Base-by-base conservation (phyloP, 805 yeast genomes). In the Kluyveromyces siamensis region DNA sequence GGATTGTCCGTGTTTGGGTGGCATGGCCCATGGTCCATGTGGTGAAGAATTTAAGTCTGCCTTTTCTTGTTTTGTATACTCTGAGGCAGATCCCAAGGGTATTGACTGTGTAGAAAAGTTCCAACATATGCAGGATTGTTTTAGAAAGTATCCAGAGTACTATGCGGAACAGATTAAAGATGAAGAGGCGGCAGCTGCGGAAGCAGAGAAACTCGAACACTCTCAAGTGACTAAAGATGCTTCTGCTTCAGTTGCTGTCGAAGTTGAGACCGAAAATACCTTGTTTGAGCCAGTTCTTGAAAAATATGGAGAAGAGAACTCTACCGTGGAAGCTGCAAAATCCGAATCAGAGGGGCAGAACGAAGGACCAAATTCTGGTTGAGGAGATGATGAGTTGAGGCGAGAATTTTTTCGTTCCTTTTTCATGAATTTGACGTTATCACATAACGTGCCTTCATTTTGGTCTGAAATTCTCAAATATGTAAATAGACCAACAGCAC, bases 1-100 rank as follows among this genome's bases (percentile, higher is more conserved):
- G 99, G 98, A 93, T 64, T 93, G 99, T 68, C 98, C 99, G n/a
- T 91, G 98, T 69, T 74, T 93, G 45, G 99, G 98, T 35, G 99
- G 99, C 40, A 88, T 93, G 97, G 98, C 99, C 33, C 76, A 90
- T 55, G 99, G 99, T 0, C 98, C 99, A 48, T 93, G 99, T 72
- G 99, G 99, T 50, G 90, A 83, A 59, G 96, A 89, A 70, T 88
- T 88, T 74, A 88, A 87, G 71, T 88, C 79, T 47, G 98, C 99
- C 0, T 93, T 93, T 67, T 76, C 95, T 9, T 93, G 99, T 67
- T 93, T 93, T 63, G 91, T 93, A 40, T 89, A 84, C 73, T 89
- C 97, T 7, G 87, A 84, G 60, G 83, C 84, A 50, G 98, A 91
- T 65, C 97, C 98, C 64, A 91, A 91, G 73, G 99, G 99, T 44